These are phyloP conservation scores for Candida oleophila DNA, from an alignment of 805 yeast species.

Conservation along the genomic window DNA sequence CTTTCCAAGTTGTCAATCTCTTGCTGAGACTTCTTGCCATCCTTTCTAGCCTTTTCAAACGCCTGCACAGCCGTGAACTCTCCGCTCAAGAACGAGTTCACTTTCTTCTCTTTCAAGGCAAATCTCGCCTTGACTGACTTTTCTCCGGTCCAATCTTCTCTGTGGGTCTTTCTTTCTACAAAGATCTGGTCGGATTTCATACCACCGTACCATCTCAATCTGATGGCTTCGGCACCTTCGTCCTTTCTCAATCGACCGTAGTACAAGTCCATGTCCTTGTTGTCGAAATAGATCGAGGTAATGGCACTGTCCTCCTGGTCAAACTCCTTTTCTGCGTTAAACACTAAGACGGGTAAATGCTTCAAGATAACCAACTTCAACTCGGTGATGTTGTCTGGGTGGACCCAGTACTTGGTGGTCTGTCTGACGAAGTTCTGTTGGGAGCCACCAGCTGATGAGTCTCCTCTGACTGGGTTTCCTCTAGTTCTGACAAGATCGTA, in stretches of 20 bases:
- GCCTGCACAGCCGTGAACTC: conserved; percentile 84
- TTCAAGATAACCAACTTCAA: conserved; percentile 87
- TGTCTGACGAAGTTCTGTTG: conserved; percentile 98
- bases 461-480: conserved; percentile 94
- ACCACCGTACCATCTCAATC: conserved; percentile 99
- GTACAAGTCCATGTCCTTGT: conserved; percentile 83
- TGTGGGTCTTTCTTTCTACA: conserved; percentile 95
- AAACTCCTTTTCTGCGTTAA: conserved; percentile 94
- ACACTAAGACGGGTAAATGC: conserved; percentile 95
- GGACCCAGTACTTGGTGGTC: conserved; percentile 99
- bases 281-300: conserved; percentile 94
- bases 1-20: conserved; percentile 93
- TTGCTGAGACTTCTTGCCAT: conserved; percentile 80
- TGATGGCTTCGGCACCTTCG: conserved; percentile 98
- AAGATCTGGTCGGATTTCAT: conserved; percentile 90
- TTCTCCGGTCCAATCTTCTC: conserved; percentile 99
- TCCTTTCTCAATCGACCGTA: conserved; percentile 93
- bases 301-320: conserved; percentile 94
- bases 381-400: conserved; percentile 96
- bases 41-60: conserved; percentile 88
- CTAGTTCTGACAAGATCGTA: conserved; percentile 94
- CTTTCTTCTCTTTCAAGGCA: conserved; percentile 85
- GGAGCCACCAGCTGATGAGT: conserved; percentile 95
- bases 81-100: conserved; percentile 82
- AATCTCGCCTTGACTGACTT: conserved; percentile 98